Evolutionary conservation across 2,329 filamentous ascomycete genomes (phyloP), one percentile per base, ranked within the genome.

Genomic region (Pseudogymnoascus sp.): DNA sequence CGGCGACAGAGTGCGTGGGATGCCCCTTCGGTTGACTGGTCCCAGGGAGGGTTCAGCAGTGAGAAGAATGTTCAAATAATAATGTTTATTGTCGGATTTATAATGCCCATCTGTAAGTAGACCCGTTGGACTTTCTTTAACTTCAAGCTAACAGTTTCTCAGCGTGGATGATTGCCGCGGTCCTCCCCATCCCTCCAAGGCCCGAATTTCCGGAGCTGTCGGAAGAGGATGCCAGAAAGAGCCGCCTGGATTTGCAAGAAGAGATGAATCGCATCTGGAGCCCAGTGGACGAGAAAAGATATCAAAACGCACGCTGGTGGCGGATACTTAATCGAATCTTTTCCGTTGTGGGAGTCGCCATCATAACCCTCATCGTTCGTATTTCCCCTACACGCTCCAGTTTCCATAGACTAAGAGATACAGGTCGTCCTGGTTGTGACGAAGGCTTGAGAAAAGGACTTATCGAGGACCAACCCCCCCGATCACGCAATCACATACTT

Each of bases 121-220:
- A 38, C 59, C 7, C 38, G 45, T 55, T 58, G 23, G 49, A 19
- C 9, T 33, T 22, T 33, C 14, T 38, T 16, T 49, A 59, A 60
- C 60, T 64, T 65, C 33, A 67, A 60, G 64, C 70, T 62, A 70
- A 55, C 62, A 19, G 8, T 61, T 64, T 49, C 61, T 58, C 67
- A 88, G 88, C 87, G 62, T 95, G 91, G 91, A 89, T 93, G 77
- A 79, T 91, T 66, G 91, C 87, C 1, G 84, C 90, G 1, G 80
- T 92, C 61, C 78, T 94, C 11, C 89, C 90, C 1, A 75, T 95
- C 5, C 89, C 89, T 8, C 77, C 78, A 1, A 80, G 81, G 62
- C 82, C 85, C 7, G 75, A 78, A 19, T 69, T 75, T 1, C 76
- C 81, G 16, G 82, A 84, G 73, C 76, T 79, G 39, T 80, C 86